Conservation (phyloP, 2,329 filamentous ascomycete species). For the Pestalotiopsis sp. region DNA sequence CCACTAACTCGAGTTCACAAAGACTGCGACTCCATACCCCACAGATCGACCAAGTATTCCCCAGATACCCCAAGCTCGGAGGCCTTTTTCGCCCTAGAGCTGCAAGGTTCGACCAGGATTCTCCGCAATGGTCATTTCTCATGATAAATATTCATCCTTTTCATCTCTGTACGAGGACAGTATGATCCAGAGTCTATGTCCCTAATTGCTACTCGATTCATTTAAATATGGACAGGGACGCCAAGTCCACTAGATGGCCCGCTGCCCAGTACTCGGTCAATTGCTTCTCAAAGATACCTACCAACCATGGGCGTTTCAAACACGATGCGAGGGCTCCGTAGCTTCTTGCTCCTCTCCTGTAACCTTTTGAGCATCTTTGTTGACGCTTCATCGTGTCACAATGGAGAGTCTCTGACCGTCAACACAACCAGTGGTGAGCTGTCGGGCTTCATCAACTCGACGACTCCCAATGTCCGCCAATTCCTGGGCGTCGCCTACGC, state of each 20-base stretch:
- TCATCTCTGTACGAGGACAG: background rate
- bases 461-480: conserved; percentile 6
- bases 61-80: background rate
- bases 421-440: conserved; percentile 14
- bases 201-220: background rate
- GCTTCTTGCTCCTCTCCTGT: background rate
- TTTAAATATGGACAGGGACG: background rate
- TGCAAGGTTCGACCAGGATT: background rate
- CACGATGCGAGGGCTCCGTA: background rate
- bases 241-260: background rate
- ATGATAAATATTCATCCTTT: background rate
- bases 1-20: background rate
- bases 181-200: background rate
- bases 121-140: background rate
- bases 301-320: background rate
- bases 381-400: background rate
- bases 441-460: conserved; percentile 10
- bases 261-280: background rate
- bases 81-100: background rate
- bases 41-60: background rate
- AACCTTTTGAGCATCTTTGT: background rate
- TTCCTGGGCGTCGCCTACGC: conserved; percentile 12
- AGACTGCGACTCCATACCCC: background rate
- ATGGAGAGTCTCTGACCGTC: background rate
- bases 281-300: background rate